Evolutionary conservation across 1,139 yeast genomes (phyloP), one percentile per base, ranked within the genome.

Genomic region (Yamadazyma atlantica): DNA sequence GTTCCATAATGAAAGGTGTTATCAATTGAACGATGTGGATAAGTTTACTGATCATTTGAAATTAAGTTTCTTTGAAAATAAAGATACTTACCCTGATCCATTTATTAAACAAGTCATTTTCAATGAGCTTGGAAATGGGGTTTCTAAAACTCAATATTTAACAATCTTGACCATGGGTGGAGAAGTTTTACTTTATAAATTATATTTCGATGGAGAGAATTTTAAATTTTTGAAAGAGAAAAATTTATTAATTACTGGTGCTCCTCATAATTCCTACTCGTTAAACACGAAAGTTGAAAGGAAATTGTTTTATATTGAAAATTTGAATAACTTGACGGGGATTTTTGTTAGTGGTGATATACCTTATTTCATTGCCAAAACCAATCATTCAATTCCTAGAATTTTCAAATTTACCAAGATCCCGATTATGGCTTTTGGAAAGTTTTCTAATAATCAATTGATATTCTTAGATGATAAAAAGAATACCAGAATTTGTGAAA

Each of bases 81-180:
- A 73, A 25, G 77, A 75, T 28, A 77, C 78, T 19, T 72, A 80
- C 16, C 88, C 88, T 7, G 92, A 85, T 61, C 90, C 92, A 1
- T 77, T 77, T 31, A 78, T 85, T 41, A 85, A 83, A 52, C 92
- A 85, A 57, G 74, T 84, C 2, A 73, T 83, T 52, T 70, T 83
- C 36, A 75, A 80, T 36, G 77, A 74, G 33, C 54, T 88, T 32
- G 96, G 96, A 3, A 87, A 84, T 49, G 53, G 67, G 18, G 68
- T 75, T 37, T 53, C 59, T 24, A 60, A 62, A 34, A 66, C 66
- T 25, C 90, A 86, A 48, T 82, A 80, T 55, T 58, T 89, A 43
- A 71, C 89, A 0, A 66, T 87, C 5, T 64, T 88, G 35, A 87
- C 95, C 0, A 75, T 81, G 54, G 90, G 92, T 38, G 94, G 94